Evolutionary conservation across 169 alveolate species (phyloP), one percentile per base, ranked within the genome.

Genomic region (Eimeria brunetti): DNA sequence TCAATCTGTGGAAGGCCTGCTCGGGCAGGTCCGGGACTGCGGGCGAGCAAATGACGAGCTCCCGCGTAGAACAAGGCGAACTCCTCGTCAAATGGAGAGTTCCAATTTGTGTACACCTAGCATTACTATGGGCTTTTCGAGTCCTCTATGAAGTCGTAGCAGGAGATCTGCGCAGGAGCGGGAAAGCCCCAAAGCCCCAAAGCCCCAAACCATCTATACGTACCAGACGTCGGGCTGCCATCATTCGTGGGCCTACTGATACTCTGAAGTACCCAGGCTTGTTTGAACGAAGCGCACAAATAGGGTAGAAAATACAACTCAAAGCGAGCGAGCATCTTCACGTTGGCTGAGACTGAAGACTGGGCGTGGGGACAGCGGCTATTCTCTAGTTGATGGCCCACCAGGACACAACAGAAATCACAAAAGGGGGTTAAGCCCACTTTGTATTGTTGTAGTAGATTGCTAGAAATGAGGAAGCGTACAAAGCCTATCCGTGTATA

Each of bases 161-260:
- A 0, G 46, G 11, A 9, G 80, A 69, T 33, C 46, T 69, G 80
- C 24, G 6, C 27, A 36, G 46, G n/a, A 33, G 51, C 4, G n/a
- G 51, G 51, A 36, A 36, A 69, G 80, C 80, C 80, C 80, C 80
- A 69, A 69, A 69, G 78, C 78, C 78, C 78, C 78, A 30, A 69
- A 24, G 51, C 80, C n/a, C 27, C 75, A 64, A n/a, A n/a, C 41
- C 33, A 6, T 60, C 27, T 22, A 16, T 5, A 33, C 69, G 18
- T 60, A 5, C 27, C 30, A 5, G 44, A 18, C 46, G 44, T 30
- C n/a, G 46, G 38, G 44, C 76, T 67, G 76, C 22, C 51, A 69
- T 69, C 46, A 36, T 69, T 30, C 49, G 12, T 49, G 46, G 46
- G 46, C 46, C 4, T 41, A 1, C 46, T 41, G 46, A 2, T 41